Conservation (phyloP, 2,329 filamentous ascomycete species). For the Fusarium anthophilum region DNA sequence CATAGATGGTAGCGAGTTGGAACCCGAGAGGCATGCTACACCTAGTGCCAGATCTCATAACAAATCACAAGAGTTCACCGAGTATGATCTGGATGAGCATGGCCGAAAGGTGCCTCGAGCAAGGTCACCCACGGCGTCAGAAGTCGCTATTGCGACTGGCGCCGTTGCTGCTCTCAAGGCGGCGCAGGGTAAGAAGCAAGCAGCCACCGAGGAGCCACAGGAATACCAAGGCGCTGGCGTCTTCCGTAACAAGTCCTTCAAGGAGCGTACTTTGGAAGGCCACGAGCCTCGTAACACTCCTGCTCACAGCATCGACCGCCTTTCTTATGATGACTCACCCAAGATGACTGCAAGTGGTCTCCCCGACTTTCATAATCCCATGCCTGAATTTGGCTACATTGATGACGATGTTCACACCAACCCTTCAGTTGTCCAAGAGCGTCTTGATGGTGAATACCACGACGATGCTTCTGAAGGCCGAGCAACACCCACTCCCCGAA, state of each 20-base stretch:
- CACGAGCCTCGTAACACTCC: constrained; percentile 65
- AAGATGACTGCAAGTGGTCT: constrained; percentile 75
- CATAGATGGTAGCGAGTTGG: constrained; percentile 50
- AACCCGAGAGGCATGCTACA: constrained; percentile 53
- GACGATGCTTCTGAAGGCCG: constrained; percentile 65
- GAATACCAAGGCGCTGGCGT: constrained; percentile 62
- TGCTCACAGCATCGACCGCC: constrained; percentile 66
- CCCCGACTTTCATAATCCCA: constrained; percentile 73
- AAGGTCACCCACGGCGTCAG: constrained; percentile 63
- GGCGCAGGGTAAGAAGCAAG: constrained; percentile 57
- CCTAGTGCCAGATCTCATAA: constrained; percentile 51
- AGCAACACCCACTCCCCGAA: constrained; percentile 57
- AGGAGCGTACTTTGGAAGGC: constrained; percentile 68
- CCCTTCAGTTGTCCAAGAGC: constrained; percentile 83
- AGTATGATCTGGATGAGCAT: constrained; percentile 68
- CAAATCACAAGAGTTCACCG: constrained; percentile 58
- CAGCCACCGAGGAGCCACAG: constrained; percentile 47
- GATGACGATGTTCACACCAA: constrained; percentile 81
- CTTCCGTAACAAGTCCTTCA: constrained; percentile 70
- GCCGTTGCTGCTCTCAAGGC: constrained; percentile 64
- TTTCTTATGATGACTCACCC: constrained; percentile 62
- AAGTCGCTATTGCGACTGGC: constrained; percentile 66
- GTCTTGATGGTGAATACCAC: constrained; percentile 62
- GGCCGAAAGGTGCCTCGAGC: constrained; percentile 63
- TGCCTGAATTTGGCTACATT: constrained; percentile 79